phyloP scores from a whole-genome alignment of 257 asterid species.

The Solanum tarapatanum region DNA sequence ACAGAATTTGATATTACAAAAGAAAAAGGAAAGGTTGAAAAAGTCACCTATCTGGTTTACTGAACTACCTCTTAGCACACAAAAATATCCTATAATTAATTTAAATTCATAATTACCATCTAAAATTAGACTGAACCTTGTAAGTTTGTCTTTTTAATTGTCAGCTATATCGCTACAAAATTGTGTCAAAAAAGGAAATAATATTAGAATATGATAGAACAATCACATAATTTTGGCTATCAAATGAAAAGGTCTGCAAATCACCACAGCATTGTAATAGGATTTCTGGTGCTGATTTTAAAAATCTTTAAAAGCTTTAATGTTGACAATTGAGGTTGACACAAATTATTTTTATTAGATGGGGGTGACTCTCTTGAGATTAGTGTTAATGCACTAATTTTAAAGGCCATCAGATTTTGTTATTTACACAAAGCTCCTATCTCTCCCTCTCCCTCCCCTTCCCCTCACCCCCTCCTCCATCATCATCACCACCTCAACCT shows the following conservation, averaged over 20 bases:
- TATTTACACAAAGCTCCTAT: not conserved
- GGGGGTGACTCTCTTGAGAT: not conserved
- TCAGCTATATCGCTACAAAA: not conserved
- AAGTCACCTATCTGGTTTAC: not conserved
- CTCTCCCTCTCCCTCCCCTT: not conserved
- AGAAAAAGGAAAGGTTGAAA: not conserved
- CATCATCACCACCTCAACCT: not conserved
- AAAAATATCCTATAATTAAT: not conserved
- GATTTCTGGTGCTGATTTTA: not conserved
- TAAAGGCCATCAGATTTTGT: not conserved
- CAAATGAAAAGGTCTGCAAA: not conserved
- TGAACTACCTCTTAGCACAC: not conserved
- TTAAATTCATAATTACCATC: not conserved
- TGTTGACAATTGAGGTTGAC: not conserved
- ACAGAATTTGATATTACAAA: not conserved
- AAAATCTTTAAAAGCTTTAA: not conserved
- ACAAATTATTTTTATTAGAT: not conserved
- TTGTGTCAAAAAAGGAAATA: not conserved
- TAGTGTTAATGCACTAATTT: not conserved
- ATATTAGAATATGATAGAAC: not conserved
- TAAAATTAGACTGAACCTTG: not conserved
- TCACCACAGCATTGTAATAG: not conserved
- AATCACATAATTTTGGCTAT: not conserved
- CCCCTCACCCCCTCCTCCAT: not conserved
- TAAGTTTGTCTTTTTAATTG: not conserved